phyloP scores from a whole-genome alignment of 371 early-diverging fungal genomes.

The Mucor piriformis region DNA sequence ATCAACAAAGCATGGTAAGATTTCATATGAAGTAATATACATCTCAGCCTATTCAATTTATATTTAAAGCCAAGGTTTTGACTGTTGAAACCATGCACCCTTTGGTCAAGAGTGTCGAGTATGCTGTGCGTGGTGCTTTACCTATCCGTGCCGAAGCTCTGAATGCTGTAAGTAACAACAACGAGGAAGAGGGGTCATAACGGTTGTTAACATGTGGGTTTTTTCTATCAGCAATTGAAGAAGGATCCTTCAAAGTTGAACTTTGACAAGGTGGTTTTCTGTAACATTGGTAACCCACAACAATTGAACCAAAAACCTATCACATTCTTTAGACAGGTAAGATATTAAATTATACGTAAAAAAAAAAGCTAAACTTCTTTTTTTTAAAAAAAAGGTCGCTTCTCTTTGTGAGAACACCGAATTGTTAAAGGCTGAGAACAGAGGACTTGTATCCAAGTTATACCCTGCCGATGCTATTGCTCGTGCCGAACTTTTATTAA shows the following conservation, averaged over 20 bases:
- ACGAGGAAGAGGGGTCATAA: background rate
- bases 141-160: slow-evolving; percentile 94
- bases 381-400: slow-evolving; percentile 74
- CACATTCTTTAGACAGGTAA: slow-evolving; percentile 95
- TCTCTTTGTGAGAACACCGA: slow-evolving; percentile 88
- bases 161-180: slow-evolving; percentile 54
- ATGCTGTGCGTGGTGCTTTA: slow-evolving; percentile 96
- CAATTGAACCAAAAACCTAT: slow-evolving; percentile 93
- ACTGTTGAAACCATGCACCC: slow-evolving; percentile 72
- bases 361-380: slow-evolving; percentile 11
- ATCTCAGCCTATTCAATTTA: background rate
- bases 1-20: slow-evolving; percentile 15
- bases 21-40: background rate
- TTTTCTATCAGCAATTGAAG: slow-evolving; percentile 23
- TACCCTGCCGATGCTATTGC: slow-evolving; percentile 83
- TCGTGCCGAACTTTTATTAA: slow-evolving; percentile 71
- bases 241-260: slow-evolving; percentile 53
- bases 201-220: background rate
- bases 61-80: slow-evolving; percentile 33
- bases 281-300: slow-evolving; percentile 99
- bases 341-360: background rate
- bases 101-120: slow-evolving; percentile 78
- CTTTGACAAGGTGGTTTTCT: slow-evolving; percentile 73
- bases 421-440: slow-evolving; percentile 64
- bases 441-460: slow-evolving; percentile 57